Percentiles rank a stretch among this genome's conserved stretches.
phyloP scores from a whole-genome alignment of 225 moss, liverwort and hornwort genomes.

The Neckera pumila region DNA sequence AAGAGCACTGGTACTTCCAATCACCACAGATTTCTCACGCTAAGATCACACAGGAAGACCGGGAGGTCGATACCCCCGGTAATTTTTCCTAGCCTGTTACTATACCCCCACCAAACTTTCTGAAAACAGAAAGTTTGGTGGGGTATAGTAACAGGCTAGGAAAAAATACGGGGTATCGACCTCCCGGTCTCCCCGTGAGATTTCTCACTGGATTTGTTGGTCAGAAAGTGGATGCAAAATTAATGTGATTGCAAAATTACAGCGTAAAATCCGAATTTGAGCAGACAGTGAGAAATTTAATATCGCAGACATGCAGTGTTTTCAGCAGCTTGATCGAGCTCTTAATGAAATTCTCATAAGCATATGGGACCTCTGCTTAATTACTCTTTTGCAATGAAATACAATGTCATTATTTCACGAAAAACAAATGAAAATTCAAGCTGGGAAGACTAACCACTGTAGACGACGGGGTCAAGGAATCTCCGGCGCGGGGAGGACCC shows the following conservation, averaged over 20 bases:
- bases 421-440: background rate
- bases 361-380: too few relatives aligned
- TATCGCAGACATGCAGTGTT: background rate
- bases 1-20: background rate
- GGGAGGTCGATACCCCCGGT: too few relatives aligned
- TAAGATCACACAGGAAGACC: too few relatives aligned
- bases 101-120: too few relatives aligned
- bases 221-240: background rate
- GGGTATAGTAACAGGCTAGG: too few relatives aligned
- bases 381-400: background rate
- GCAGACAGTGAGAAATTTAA: too few relatives aligned
- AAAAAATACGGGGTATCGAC: too few relatives aligned
- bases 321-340: background rate
- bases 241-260: too few relatives aligned
- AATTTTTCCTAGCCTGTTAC: too few relatives aligned
- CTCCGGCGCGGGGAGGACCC: background rate
- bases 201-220: background rate
- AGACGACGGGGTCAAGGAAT: background rate
- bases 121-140: too few relatives aligned
- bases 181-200: too few relatives aligned
- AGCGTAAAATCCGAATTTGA: background rate
- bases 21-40: background rate
- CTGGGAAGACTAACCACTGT: background rate
- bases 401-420: background rate
- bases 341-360: background rate